Conservation (phyloP, 2,329 filamentous ascomycete genomes). For the Penicillium sp. region DNA sequence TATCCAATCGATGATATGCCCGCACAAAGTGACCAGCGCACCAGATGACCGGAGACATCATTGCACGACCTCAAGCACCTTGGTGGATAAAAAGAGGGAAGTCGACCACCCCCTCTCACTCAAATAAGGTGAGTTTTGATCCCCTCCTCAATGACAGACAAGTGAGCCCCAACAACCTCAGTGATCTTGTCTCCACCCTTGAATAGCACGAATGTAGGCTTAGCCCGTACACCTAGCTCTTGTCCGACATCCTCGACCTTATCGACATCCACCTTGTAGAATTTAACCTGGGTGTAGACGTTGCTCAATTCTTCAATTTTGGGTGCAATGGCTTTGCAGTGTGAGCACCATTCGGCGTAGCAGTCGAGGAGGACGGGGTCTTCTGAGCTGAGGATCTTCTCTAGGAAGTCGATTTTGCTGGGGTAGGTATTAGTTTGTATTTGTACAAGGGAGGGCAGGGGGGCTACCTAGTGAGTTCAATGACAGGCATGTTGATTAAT, state of each 20-base stretch:
- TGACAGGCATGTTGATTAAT: constrained; percentile 4
- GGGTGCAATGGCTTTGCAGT: constrained; percentile 3
- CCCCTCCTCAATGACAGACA: not conserved
- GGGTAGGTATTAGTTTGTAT: not conserved
- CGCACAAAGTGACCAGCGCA: not conserved
- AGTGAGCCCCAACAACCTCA: constrained; percentile 2
- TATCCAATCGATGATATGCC: not conserved
- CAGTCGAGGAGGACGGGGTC: not conserved
- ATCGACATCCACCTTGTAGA: constrained; percentile 7
- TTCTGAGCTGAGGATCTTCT: not conserved
- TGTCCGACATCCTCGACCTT: not conserved
- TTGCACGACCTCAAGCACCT: not conserved
- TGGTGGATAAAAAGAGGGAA: not conserved
- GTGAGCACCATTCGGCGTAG: constrained; percentile 2
- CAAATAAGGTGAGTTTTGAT: not conserved
- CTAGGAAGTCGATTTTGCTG: constrained; percentile 2
- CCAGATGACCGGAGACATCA: not conserved
- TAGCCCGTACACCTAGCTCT: constrained; percentile 1
- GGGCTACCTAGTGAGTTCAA: not conserved
- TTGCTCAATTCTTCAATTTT: not conserved
- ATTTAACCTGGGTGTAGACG: not conserved
- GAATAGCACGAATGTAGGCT: constrained; percentile 9
- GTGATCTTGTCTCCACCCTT: constrained; percentile 1
- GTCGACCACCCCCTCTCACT: not conserved
- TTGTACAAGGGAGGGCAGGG: not conserved